phyloP scores from a whole-genome alignment of 208 protist species.

The Tritrichomonas foetus region DNA sequence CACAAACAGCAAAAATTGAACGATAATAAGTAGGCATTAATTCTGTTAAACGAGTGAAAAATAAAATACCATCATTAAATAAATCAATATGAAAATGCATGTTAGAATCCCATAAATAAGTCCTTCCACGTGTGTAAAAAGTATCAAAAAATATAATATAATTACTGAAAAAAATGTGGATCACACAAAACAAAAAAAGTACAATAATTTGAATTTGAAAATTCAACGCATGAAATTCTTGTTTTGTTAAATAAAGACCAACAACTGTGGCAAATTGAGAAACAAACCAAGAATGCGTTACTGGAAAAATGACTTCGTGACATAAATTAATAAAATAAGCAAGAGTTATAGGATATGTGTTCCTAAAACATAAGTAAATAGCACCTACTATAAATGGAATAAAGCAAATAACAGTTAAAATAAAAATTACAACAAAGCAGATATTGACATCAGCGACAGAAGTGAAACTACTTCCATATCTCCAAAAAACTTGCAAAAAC shows the following conservation, averaged over 20 bases:
- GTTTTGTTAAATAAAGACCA: background rate
- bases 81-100: background rate
- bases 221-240: background rate
- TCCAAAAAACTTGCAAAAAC: background rate
- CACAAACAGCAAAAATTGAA: too few relatives aligned
- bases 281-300: background rate
- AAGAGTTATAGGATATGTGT: background rate
- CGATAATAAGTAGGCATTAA: too few relatives aligned
- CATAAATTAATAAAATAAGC: background rate
- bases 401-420: background rate
- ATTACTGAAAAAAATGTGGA: background rate
- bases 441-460: background rate
- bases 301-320: background rate
- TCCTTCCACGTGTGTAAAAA: background rate
- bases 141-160: background rate
- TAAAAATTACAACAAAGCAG: background rate
- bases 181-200: background rate
- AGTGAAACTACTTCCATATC: background rate
- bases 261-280: background rate
- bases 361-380: background rate
- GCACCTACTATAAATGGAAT: background rate
- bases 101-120: background rate
- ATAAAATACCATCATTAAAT: too few relatives aligned
- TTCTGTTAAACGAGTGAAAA: too few relatives aligned
- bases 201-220: background rate